Percentiles rank a stretch among this genome's conserved stretches.
Evolutionary conservation across 306 rosid genomes (phyloP).

Genomic region (Acmispon strigosus): DNA sequence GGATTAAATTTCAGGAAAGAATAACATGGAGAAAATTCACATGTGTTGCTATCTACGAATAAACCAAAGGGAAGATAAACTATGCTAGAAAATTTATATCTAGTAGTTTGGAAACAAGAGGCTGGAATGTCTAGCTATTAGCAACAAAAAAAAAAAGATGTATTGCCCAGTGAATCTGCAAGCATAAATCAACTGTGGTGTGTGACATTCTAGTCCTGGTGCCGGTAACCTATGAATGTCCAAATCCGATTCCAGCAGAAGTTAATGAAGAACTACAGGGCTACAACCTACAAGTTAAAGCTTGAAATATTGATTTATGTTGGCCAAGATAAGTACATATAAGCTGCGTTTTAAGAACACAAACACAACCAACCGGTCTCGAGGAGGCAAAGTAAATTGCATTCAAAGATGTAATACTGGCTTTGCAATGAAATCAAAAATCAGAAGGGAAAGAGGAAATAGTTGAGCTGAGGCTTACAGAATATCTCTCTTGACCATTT

Average conservation of each 20-base stretch:
- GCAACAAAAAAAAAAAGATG: too few relatives aligned
- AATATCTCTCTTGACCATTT: constrained; percentile 77
- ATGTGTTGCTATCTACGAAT: not conserved
- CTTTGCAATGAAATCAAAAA: not conserved
- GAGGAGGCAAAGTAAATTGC: too few relatives aligned
- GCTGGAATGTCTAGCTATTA: too few relatives aligned
- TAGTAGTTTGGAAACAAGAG: not conserved
- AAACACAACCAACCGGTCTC: not conserved
- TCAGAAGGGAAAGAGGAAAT: not conserved
- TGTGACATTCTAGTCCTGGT: too few relatives aligned
- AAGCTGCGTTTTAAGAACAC: not conserved
- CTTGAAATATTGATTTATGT: not conserved
- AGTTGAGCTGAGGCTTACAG: constrained; percentile 46
- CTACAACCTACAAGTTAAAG: not conserved
- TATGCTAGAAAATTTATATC: not conserved
- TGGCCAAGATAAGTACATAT: not conserved
- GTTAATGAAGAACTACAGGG: not conserved
- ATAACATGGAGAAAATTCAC: not conserved
- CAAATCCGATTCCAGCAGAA: not conserved
- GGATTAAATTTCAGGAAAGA: not conserved
- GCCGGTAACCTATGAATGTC: not conserved
- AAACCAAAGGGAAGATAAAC: not conserved
- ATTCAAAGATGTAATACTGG: not conserved
- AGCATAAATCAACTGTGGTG: not conserved
- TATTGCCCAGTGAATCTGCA: too few relatives aligned